A percentile compares a stretch with the other conserved stretches of the same genome.
Conservation (phyloP, 345 rosid genomes). For the Hibiscus mutabilis region DNA sequence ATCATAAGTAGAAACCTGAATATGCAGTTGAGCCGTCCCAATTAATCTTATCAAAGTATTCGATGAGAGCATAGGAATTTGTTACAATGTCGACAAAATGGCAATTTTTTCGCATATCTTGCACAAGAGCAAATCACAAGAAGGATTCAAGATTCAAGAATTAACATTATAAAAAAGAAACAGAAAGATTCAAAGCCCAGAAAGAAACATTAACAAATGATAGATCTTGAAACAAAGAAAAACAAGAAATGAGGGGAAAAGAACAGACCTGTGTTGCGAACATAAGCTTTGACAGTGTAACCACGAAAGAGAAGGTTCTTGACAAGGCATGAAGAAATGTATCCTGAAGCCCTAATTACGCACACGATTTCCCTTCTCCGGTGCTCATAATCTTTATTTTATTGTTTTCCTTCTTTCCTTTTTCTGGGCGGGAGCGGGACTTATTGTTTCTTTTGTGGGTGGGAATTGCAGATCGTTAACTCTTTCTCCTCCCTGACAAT, state of each 20-base stretch:
- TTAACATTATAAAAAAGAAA: too few species aligned
- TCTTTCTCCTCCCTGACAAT: neutral
- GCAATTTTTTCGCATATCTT: too few species aligned
- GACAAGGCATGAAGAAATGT: conserved; percentile 43
- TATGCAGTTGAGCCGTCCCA: too few species aligned
- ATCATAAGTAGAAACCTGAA: too few species aligned
- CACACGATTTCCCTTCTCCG: conserved; percentile 30
- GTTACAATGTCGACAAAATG: neutral
- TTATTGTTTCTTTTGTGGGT: neutral
- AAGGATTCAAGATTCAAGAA: too few species aligned
- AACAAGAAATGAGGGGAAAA: neutral
- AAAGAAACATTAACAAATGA: neutral
- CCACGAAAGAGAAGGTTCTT: conserved; percentile 40
- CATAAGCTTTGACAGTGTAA: conserved; percentile 42
- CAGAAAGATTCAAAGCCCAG: too few species aligned
- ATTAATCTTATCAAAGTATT: too few species aligned
- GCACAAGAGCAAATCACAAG: too few species aligned
- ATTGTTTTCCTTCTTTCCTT: neutral
- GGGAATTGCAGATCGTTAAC: neutral
- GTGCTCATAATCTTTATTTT: neutral
- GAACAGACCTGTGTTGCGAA: conserved; percentile 38
- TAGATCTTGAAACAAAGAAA: neutral
- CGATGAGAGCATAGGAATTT: neutral
- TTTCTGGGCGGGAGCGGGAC: too few species aligned
- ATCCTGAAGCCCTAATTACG: conserved; percentile 49